Base-by-base conservation (phyloP, 768 basidiomycete genomes). In the Tricholoma saponaceum region DNA sequence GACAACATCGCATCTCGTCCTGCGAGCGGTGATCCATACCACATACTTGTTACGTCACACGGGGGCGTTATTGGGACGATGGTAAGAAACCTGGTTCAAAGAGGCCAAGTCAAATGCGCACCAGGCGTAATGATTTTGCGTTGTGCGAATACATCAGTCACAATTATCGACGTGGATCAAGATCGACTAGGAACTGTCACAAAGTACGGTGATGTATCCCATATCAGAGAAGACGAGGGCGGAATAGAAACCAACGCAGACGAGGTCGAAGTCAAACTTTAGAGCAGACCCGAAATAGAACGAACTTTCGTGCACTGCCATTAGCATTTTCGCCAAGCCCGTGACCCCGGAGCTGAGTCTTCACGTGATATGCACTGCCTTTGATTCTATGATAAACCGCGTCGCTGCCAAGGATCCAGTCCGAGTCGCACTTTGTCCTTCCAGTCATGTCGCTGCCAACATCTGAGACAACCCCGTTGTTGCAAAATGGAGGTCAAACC, bases 31-130 rank as follows among this genome's bases (percentile, higher is more conserved):
- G 60, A 63, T 18, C 68, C 77, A 33, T 66, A 69, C 53, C 69
- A 78, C 57, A 74, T 89, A 46, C 75, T 92, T 28, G 79, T 85
- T 12, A 80, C 83, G 58, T 81, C 84, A 41, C 90, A 92, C 56
- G 87, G 87, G 2, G 87, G 81, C 0, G 77, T 81, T 63, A 88
- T 91, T 58, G 70, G 71, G 18, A 72, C 74, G 26, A 74, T 91
- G 54, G 72, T 87, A 57, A 72, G 73, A 18, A 70, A 66, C 39
- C 64, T 90, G 64, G 61, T 80, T n/a, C 69, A 72, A 20, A 76
- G 74, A 44, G 66, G 76, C 32, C 67, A 73, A 61, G 60, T 80
- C 52, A 61, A 55, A 50, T 74, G 73, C 54, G 75, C 67, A 22
- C 64, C 71, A 14, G 74, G 73, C 1, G 72, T 78, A 23, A 62